These are phyloP conservation scores for Larix kaempferi DNA, from an alignment of 75 land plant genomes.

Conservation along the genomic window DNA sequence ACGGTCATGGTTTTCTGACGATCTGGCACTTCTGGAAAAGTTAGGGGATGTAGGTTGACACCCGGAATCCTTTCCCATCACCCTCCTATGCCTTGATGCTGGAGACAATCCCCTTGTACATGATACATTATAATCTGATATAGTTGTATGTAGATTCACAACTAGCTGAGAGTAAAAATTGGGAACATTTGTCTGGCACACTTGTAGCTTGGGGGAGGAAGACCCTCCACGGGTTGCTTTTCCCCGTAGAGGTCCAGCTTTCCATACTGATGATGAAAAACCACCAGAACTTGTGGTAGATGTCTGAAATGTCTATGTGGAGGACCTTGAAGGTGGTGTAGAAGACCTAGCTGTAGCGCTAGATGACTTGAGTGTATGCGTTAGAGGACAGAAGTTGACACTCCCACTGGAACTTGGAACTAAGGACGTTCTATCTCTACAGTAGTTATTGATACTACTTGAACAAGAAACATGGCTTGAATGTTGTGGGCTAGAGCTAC, in stretches of 20 bases:
- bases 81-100: slow-evolving; percentile 30
- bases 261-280: background rate
- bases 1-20: slow-evolving; percentile 46
- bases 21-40: slow-evolving; percentile 55
- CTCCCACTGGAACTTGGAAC: background rate
- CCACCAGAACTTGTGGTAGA: too few species aligned
- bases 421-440: too few species aligned
- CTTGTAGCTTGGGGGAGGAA: slow-evolving; percentile 59
- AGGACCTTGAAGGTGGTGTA: background rate
- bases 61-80: slow-evolving; percentile 11
- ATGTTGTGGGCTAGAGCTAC: background rate
- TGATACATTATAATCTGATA: slow-evolving; percentile 49
- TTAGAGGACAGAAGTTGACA: background rate
- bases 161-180: slow-evolving; percentile 69
- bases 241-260: slow-evolving; percentile 32
- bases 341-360: slow-evolving; percentile 41
- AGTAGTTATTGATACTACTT: background rate
- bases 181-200: slow-evolving; percentile 55
- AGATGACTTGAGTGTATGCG: background rate
- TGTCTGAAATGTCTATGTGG: too few species aligned
- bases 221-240: slow-evolving; percentile 41
- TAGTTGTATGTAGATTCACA: slow-evolving; percentile 73
- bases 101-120: slow-evolving; percentile 49
- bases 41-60: slow-evolving; percentile 59
- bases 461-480: slow-evolving; percentile 21